These are phyloP conservation scores for Gossypium australe DNA, from an alignment of 345 rosid genomes.

Conservation along the genomic window DNA sequence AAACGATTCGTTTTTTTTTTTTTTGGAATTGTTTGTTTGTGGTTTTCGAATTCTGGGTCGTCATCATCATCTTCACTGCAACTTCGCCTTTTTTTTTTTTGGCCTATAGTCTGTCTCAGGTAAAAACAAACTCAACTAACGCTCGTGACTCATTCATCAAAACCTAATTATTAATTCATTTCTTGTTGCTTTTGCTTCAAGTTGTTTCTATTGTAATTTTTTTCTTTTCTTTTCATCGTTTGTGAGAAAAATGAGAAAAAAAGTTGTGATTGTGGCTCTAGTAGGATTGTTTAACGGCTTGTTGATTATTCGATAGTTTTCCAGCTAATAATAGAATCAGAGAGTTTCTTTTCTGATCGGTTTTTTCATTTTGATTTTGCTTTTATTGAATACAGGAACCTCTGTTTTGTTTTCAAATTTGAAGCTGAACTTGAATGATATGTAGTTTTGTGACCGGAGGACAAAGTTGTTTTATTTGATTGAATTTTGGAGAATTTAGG, in stretches of 20 bases:
- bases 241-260: neutral
- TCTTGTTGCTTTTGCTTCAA: constrained; percentile 16
- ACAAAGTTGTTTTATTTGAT: constrained; percentile 1
- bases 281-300: constrained; percentile 7
- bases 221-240: neutral
- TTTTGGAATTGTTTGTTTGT: neutral
- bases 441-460: constrained; percentile 7
- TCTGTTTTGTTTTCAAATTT: neutral
- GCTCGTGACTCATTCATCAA: neutral
- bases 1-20: constrained; percentile 6
- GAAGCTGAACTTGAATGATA: neutral
- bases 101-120: neutral
- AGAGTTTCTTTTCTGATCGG: neutral
- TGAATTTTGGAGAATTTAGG: constrained; percentile 12
- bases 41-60: neutral
- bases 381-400: constrained; percentile 13
- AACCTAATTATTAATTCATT: neutral
- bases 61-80: constrained; percentile 10
- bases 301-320: neutral
- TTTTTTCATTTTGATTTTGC: neutral
- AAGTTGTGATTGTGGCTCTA: neutral
- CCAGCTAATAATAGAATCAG: neutral
- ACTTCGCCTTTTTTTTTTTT: neutral
- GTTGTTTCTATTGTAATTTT: neutral
- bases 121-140: constrained; percentile 10